Base-by-base conservation (phyloP, 352 stramenopile genomes). In the Pythium guiyangense region DNA sequence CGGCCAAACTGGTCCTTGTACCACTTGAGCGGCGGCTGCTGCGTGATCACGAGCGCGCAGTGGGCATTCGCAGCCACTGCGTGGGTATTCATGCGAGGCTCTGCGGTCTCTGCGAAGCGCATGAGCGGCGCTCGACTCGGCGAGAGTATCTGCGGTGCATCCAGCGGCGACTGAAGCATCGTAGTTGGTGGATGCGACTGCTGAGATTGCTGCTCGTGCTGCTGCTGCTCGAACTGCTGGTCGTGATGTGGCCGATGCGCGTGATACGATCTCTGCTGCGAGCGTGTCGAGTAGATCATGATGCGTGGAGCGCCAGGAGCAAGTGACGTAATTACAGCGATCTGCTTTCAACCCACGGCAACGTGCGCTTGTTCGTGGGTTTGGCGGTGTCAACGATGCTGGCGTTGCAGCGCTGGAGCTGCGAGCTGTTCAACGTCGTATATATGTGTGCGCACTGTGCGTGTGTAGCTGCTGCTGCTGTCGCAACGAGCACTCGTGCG, bases 1-100 rank as follows among this genome's bases (percentile, higher is more conserved):
- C 81, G 78, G 2, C 81, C 81, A 49, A 78, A 86, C 67, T 91
- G 81, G 61, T 91, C 81, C 59, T 91, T 91, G 66, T 89, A 91
- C 78, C 79, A 91, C 34, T 66, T 81, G 37, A 66, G 54, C 0
- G 81, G 81, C 40, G 81, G 81, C 54, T 91, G 78, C 62, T 77
- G 66, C 29, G 64, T 64, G 50, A 91, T 73, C 59, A 78, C 70
- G 6, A 90, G 59, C 50, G 66, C 59, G 18, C 61, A 69, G 40
- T 80, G 63, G 35, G 40, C 14, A 48, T 45, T 52, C n/a, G 48
- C 56, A 11, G 27, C 22, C 0, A 14, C 15, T 8, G 12, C 15
- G 9, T 18, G 12, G 11, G 1, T 42, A 12, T 43, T 50, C 20
- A 62, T 56, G 22, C 35, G 26, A n/a, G 39, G 17, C 56, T 62